phyloP scores from a whole-genome alignment of 495 filamentous ascomycete genomes.

The Aspergillus indologenus region DNA sequence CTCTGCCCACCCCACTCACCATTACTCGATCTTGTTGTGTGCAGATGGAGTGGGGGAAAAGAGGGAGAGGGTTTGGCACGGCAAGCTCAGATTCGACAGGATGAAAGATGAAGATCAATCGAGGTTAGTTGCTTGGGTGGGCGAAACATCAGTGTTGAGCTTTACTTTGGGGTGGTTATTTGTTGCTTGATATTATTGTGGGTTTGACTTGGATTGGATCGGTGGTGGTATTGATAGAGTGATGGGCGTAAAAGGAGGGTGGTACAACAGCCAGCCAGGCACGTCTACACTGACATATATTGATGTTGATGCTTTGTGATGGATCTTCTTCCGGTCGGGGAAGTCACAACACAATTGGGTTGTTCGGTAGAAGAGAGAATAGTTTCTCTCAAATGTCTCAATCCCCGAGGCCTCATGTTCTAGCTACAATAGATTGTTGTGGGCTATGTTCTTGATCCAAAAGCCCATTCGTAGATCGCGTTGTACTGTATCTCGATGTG shows the following conservation, averaged over 20 bases:
- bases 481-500: not conserved
- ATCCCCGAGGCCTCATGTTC: not conserved
- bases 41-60: not conserved
- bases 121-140: too few species aligned
- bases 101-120: not conserved
- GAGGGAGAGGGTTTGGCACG: not conserved
- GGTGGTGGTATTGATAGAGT: too few species aligned
- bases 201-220: too few species aligned
- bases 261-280: not conserved
- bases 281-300: not conserved
- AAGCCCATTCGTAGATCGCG: too few species aligned
- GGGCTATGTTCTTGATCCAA: too few species aligned
- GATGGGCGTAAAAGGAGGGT: not conserved
- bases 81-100: not conserved
- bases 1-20: not conserved
- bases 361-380: not conserved
- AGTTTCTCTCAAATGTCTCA: not conserved
- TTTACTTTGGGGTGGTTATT: too few species aligned
- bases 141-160: too few species aligned
- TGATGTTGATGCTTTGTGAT: not conserved
- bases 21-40: conserved; percentile 4
- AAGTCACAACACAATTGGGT: not conserved
- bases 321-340: not conserved
- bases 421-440: too few species aligned
- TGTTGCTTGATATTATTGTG: too few species aligned